Base-by-base conservation (phyloP, 441 rosid species). In the Geranium incanum region DNA sequence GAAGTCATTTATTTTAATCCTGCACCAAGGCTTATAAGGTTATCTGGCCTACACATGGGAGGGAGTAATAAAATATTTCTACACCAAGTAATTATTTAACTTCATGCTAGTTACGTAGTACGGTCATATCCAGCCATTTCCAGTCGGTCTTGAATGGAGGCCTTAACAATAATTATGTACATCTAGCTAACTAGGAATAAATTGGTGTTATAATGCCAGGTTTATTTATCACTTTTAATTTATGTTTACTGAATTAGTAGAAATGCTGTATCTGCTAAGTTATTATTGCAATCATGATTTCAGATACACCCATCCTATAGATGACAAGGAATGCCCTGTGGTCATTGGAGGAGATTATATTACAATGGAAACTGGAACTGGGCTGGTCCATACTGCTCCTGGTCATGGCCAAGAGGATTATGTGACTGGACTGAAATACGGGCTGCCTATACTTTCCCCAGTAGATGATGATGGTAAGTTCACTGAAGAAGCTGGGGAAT, bases 401-500 rank as follows among this genome's bases (percentile, higher is more conserved):
- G 97, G 97, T 75, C 99, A 95, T 84, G 99, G 97, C 75, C 97
- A 86, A 80, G 99, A 95, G 81, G 99, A 95, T 83, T 92, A 90
- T 80, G 82, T 78, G 72, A 95, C 97, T 62, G 96, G 97, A 71
- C 75, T 86, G 71, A 95, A 95, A 83, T 95, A 90, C 83, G 96
- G 97, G 72, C 82, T 95, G 71, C 87, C 97, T 75, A 64, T 95
- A 68, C 73, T 80, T 71, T 90, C 97, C 79, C 97, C 97, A 1
- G 97, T 95, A 67, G 95, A 86, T 74, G 97, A 95, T 79, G 96
- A 86, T 60, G 99, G 99, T 72, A 86, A 83, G 38, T 95, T 95
- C 80, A 92, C 97, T 66, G 94, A 89, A 80, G 99, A 95, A 86
- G 97, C 96, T 76, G 88, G 84, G 75, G 82, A 75, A 72, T 95